Percentiles rank a stretch among this genome's conserved stretches.
phyloP scores from a whole-genome alignment of 148 eudicot species.

The Camellia lanceoleosa region DNA sequence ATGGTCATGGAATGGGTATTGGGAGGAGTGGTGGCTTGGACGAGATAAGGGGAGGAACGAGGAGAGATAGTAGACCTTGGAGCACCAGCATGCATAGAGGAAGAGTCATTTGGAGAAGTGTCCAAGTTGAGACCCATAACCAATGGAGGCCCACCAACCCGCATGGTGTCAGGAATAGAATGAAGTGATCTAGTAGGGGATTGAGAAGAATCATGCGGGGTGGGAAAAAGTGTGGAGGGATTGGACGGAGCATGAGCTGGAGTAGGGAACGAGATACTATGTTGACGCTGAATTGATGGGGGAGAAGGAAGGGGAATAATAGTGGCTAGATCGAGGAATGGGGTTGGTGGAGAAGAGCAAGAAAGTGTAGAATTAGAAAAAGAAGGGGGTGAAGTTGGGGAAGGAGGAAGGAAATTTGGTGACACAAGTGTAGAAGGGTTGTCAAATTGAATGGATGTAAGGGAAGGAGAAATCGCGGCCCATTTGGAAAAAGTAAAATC shows the following conservation, averaged over 20 bases:
- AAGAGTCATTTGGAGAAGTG: not conserved
- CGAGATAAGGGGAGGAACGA: not conserved
- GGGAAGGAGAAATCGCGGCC: not conserved
- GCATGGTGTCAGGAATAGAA: not conserved
- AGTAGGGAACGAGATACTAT: not conserved
- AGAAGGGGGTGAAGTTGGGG: no score
- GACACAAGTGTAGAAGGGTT: not conserved
- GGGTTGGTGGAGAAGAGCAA: not conserved
- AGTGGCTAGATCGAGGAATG: not conserved
- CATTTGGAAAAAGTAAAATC: not conserved
- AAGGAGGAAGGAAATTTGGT: not conserved
- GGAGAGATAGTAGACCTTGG: not conserved
- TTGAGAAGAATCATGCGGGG: no score
- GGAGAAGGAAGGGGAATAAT: not conserved
- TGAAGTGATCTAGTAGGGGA: no score
- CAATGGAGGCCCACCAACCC: not conserved
- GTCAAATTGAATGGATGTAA: not conserved
- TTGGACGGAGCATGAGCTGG: not conserved
- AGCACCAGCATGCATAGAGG: not conserved
- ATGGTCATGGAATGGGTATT: not conserved
- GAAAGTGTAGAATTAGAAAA: no score
- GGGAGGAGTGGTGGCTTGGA: not conserved
- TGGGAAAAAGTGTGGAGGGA: no score
- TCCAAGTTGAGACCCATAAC: conserved; percentile 1
- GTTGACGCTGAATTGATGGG: not conserved